Evolutionary conservation across 2,329 filamentous ascomycete genomes (phyloP).

Genomic region (Penicillium sp.): DNA sequence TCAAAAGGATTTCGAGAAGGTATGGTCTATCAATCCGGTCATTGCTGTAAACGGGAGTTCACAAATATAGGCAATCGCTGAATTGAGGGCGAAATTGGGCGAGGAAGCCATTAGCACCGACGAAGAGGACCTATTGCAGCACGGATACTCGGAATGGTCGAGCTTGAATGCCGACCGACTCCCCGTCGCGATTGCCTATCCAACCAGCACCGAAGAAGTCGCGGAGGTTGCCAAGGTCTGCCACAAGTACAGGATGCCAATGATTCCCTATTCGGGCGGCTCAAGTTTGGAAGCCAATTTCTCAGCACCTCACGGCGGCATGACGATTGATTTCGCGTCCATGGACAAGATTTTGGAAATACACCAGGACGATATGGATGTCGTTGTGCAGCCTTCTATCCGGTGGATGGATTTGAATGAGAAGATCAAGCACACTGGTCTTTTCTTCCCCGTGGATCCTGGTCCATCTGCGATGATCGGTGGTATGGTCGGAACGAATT

Average conservation of each 20-base stretch:
- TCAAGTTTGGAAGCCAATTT: constrained; percentile 89
- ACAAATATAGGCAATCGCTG: constrained; percentile 55
- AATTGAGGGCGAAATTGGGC: constrained; percentile 58
- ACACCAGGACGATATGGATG: constrained; percentile 86
- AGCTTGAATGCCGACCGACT: constrained; percentile 66
- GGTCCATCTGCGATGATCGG: constrained; percentile 65
- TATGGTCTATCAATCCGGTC: constrained; percentile 16
- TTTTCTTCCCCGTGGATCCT: constrained; percentile 92
- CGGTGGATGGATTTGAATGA: constrained; percentile 92
- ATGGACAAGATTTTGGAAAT: constrained; percentile 84
- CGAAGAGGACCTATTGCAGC: constrained; percentile 63
- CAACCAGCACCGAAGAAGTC: constrained; percentile 66
- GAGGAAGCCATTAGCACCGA: constrained; percentile 66
- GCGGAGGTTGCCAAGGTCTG: constrained; percentile 70
- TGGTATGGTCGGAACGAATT: constrained; percentile 69
- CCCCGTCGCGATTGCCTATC: constrained; percentile 68
- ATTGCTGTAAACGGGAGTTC: not conserved
- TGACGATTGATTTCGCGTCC: constrained; percentile 84
- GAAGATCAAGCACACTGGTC: constrained; percentile 69
- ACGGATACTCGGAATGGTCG: constrained; percentile 73
- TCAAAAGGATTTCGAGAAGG: constrained; percentile 45
- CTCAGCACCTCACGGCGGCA: constrained; percentile 80
- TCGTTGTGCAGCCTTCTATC: constrained; percentile 87
- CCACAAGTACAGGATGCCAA: constrained; percentile 76
- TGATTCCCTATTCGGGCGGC: constrained; percentile 85